Evolutionary conservation across 768 basidiomycete genomes (phyloP).

Genomic region (Lepiota brunneoincarnata): DNA sequence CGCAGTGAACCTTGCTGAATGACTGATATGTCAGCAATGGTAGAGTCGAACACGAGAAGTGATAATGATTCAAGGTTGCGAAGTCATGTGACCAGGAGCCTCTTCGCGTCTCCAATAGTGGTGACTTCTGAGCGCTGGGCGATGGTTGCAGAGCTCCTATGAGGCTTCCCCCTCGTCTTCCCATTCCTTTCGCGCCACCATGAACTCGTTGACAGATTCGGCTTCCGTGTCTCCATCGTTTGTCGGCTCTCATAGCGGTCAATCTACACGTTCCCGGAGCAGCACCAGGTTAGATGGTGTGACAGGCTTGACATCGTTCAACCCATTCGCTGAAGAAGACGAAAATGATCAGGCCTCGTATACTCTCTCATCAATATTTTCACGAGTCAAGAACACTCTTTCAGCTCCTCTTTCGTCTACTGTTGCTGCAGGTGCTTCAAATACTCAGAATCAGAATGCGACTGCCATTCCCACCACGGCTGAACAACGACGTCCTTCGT

Average conservation of each 20-base stretch:
- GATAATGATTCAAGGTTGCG: neutral
- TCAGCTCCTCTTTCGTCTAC: constrained; percentile 62
- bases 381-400: constrained; percentile 78
- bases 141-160: neutral
- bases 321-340: constrained; percentile 91
- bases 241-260: constrained; percentile 33
- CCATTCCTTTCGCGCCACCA: neutral
- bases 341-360: constrained; percentile 88
- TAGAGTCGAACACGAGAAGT: too few relatives aligned
- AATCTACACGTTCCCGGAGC: constrained; percentile 59
- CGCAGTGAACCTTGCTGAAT: too few relatives aligned
- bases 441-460: constrained; percentile 26
- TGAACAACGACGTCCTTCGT: constrained; percentile 64
- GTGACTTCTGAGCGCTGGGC: neutral
- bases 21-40: too few relatives aligned
- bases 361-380: constrained; percentile 76
- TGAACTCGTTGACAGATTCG: constrained; percentile 19
- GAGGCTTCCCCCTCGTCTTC: neutral
- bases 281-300: constrained; percentile 65
- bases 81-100: constrained; percentile 1
- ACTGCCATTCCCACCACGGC: constrained; percentile 26
- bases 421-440: constrained; percentile 34
- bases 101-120: neutral
- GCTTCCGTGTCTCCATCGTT: constrained; percentile 31
- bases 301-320: constrained; percentile 79